Base-by-base conservation (phyloP, 306 rosid species). In the Quercus alba region DNA sequence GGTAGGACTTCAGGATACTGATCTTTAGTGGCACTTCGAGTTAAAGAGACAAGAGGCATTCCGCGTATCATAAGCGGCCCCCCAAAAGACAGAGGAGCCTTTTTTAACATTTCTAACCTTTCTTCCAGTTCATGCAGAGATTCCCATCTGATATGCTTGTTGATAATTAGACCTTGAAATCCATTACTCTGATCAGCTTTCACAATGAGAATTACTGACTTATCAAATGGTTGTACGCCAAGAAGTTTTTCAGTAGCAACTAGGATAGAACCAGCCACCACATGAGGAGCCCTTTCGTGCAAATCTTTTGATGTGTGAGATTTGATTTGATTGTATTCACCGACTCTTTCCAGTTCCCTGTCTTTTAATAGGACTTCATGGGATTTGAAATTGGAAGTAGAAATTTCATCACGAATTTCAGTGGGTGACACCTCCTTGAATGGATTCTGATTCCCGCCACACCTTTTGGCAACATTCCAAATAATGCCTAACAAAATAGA, bases 151-250 rank as follows among this genome's bases (percentile, higher is more conserved):
- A 91, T 83, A 75, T 72, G 89, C 81, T 91, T 91, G 93, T 95
- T 93, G 74, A 90, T 82, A 75, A 95, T 93, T 23, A 95, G 84
- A 78, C 99, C 99, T 82, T 86, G 91, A 86, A 93, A 93, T 49
- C 98, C 98, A 11, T 77, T 71, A 70, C 44, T 76, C 83, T 78
- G 83, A 86, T 93, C 86, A 11, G 92, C 95, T 77, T 91, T 88
- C 70, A 93, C 88, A 55, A 95, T 89, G 73, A 95, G 91, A 79
- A 95, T 80, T 83, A 84, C 81, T n/a, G 98, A 85, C 78, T 90
- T 85, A 62, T 81, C 94, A 85, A 95, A 95, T 80, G 89, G 97
- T 19, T 84, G 85, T n/a, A 73, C 68, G 30, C 88, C 81, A 49
- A 17, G 76, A 83, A 94, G 95, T 80, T 87, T 83, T 74, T 93